Evolutionary conservation across 2,329 filamentous ascomycete genomes (phyloP), one percentile per base, ranked within the genome.

Genomic region (Setomelanomma holmii): DNA sequence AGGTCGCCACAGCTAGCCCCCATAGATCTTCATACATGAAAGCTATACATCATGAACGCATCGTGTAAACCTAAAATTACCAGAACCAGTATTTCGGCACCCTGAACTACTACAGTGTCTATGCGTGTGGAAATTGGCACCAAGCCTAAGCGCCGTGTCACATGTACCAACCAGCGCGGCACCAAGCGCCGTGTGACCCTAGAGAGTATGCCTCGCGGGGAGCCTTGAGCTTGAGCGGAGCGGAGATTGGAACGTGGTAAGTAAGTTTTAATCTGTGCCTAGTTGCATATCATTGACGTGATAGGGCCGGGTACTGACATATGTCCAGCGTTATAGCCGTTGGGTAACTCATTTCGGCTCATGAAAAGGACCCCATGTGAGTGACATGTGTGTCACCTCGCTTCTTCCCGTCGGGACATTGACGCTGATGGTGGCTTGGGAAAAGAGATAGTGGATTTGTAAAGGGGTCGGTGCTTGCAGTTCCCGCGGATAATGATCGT

Each of bases 131-230:
- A 30, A 30, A 14, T 10, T 30, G 10, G 27, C 10, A 30, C 27
- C 27, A 30, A 30, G 3, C 10, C 14, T 4, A 30, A 30, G 5
- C 10, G 27, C n/a, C 27, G 14, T 30, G 5, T 30, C 27, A 30
- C 10, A 10, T 30, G 27, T 30, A 30, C 27, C 3, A 8, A 30
- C 27, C 5, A 10, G 27, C 14, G 5, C 27, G 27, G 27, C 27
- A 30, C 14, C 27, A 6, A 14, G 3, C 27, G 10, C 33, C 33
- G 30, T 22, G 24, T 45, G 24, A 51, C 40, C 20, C 23, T 11
- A 16, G 27, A 6, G 33, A 59, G 42, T 46, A 52, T 30, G 55
- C 53, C 53, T 59, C 30, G 50, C 35, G 36, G 35, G 44, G 33
- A 43, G 50, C 53, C 55, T 56, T 36, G 35, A 39, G 35, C 55